Evolutionary conservation across 306 rosid species (phyloP), one percentile per base, ranked within the genome.

Genomic region (Erythrophleum fordii): DNA sequence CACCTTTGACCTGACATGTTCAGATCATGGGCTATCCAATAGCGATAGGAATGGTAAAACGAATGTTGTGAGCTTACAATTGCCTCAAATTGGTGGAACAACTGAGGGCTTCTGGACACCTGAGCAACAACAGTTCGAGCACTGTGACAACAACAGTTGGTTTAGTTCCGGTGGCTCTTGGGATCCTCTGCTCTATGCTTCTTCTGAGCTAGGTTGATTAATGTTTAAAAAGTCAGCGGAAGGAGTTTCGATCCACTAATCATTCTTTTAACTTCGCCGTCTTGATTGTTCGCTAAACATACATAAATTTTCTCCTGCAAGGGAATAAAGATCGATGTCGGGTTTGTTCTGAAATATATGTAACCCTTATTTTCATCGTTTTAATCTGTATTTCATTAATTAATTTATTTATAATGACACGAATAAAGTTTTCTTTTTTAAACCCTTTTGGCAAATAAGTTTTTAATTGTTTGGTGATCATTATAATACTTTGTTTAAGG

Each of bases 111-210:
- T 84, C 34, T 84, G 87, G 90, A 48, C 85, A 72, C 0, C 60
- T 65, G 87, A 81, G 34, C 88, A 73, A 46, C 85, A 83, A 66
- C 83, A 81, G 16, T 65, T 83, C 17, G 74, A 81, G 77, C 85
- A 81, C 8, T 61, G 77, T 79, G 91, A 85, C 49, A 83, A 61
- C 42, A 81, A 73, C 44, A 64, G 45, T 62, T 84, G 89, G 88
- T 83, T 77, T 82, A 45, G 73, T 68, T 82, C 85, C 65, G 78
- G 37, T 79, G 71, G 73, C 35, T 55, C 84, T 86, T 84, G 87
- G 87, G 88, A 86, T 77, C 87, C 92, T 68, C 73, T 84, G 37
- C 49, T 84, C n/a, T 84, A 68, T 82, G 64, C 59, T 6, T 86
- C 88, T 34, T 88, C 88, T n/a, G 80, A 82, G 71, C 77, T 81